Evolutionary conservation across 2,329 filamentous ascomycete species (phyloP).

Genomic region (Fusarium protoensiforme): DNA sequence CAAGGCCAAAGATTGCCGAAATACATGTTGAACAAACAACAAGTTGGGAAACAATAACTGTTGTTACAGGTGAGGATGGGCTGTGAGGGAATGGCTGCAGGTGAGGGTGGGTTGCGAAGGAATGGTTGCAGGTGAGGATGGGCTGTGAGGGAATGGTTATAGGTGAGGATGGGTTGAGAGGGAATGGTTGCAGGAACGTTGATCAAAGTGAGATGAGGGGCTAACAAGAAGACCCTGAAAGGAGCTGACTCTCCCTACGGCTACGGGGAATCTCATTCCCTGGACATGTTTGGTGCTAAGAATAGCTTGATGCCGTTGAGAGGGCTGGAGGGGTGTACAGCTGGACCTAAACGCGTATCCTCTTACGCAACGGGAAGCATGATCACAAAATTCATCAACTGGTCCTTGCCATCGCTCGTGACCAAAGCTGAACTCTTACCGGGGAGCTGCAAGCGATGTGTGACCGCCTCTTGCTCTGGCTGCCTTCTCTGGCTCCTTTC

Average conservation of each 20-base stretch:
- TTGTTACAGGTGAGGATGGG: neutral
- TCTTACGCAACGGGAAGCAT: too few species aligned
- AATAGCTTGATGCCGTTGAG: neutral
- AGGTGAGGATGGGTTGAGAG: neutral
- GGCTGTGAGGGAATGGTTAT: neutral
- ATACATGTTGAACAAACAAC: neutral
- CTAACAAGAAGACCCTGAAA: neutral
- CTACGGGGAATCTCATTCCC: neutral
- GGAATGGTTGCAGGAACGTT: neutral
- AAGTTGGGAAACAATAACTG: neutral
- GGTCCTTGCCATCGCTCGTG: too few species aligned
- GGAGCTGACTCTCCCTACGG: neutral
- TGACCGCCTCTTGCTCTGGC: too few species aligned
- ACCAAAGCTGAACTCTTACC: too few species aligned
- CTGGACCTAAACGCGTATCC: too few species aligned
- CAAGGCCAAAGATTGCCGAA: neutral
- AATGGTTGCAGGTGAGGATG: neutral
- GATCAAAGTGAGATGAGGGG: neutral
- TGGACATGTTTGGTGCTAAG: neutral
- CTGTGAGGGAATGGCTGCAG: neutral
- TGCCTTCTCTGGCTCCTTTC: too few species aligned
- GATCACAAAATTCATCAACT: too few species aligned
- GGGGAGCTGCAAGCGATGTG: too few species aligned
- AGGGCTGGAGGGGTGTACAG: neutral
- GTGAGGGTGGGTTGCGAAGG: neutral